Evolutionary conservation across 2,329 filamentous ascomycete genomes (phyloP).

Genomic region (Thermothelomyces thermophilus): DNA sequence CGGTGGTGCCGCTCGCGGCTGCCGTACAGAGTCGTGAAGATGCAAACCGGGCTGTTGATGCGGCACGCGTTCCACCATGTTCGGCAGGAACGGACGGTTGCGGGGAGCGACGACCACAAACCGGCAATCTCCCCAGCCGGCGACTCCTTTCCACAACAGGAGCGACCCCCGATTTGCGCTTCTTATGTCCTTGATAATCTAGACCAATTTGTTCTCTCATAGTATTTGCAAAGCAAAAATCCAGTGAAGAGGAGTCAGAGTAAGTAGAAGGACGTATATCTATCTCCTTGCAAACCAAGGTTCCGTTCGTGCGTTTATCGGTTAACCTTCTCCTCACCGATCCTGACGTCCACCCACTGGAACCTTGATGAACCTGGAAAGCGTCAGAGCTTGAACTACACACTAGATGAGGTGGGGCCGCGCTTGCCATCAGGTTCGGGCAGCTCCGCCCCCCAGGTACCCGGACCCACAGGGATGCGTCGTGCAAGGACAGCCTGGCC

Average conservation of each 20-base stretch:
- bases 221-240: no score
- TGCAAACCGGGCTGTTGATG: background rate
- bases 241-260: no score
- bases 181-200: no score
- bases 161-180: no score
- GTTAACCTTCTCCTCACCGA: background rate
- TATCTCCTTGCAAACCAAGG: no score
- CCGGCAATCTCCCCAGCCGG: background rate
- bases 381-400: background rate
- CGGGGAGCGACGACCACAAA: background rate
- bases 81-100: constrained; percentile 3
- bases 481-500: constrained; percentile 13
- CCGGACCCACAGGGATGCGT: constrained; percentile 13
- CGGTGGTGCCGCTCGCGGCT: background rate
- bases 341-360: no score
- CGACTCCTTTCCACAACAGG: no score
- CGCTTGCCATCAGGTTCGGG: constrained; percentile 10
- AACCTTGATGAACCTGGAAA: no score
- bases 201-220: no score
- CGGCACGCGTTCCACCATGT: constrained; percentile 1
- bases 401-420: constrained; percentile 2
- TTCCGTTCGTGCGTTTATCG: no score
- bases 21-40: background rate
- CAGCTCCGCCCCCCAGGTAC: constrained; percentile 10
- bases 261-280: no score